Evolutionary conservation across 257 asterid species (phyloP), one percentile per base, ranked within the genome.

Genomic region (Scutellaria baicalensis): DNA sequence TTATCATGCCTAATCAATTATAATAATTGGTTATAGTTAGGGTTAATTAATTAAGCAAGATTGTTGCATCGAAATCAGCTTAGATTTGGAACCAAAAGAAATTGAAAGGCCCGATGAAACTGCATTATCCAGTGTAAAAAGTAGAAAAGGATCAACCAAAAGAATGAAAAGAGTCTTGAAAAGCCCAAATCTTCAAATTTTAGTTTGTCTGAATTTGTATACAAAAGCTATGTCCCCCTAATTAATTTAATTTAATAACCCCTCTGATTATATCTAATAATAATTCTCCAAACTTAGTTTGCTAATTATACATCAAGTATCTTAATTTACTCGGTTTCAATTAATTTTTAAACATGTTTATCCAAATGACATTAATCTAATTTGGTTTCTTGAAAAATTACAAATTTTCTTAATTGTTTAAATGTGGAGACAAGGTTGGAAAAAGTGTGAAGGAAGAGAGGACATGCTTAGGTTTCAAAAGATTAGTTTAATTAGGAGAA

Each of bases 401-500:
- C 33, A 4, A 23, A 1, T 27, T 3, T 27, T 27, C 33, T 27
- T 1, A n/a, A n/a, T n/a, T 68, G 51, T 45, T 52, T 33, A 62
- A 33, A 58, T 70, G 78, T 63, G 67, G 13, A 66, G 84, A 76
- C 83, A 79, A 76, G 71, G 78, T 75, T 64, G 80, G 69, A 74
- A 74, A 78, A 23, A 64, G 70, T 68, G 76, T 63, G 70, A 42
- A 74, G 42, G 70, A 56, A 47, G 65, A 57, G 81, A 74, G 66
- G 80, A 71, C 86, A 84, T 49, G 71, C 78, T 81, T 82, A 72
- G 86, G 74, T 77, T 75, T 83, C 77, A 64, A 62, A 73, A 55
- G 66, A 76, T 59, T 79, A 61, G 66, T 82, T 84, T 27, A 27
- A 27, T 27, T 54, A 44, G 68, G 69, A 78, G 75, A 70, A 73